Percentiles rank a stretch among this genome's conserved stretches.
Conservation (phyloP, 2,329 filamentous ascomycete species). For the Phaeosphaeriaceae sp. region DNA sequence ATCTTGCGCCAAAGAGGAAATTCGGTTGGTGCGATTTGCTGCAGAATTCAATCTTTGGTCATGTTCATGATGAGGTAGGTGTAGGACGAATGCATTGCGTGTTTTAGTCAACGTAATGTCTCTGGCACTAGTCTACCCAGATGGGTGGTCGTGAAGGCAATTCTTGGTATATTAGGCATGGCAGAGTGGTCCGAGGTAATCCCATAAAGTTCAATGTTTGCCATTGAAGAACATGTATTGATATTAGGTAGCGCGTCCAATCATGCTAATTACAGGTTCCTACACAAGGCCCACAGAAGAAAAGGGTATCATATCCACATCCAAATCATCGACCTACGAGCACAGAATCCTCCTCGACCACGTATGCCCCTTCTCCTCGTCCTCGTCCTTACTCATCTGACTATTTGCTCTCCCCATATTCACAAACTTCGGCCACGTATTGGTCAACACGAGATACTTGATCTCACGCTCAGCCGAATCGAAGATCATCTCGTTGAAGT, state of each 20-base stretch:
- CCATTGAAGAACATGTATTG: no score
- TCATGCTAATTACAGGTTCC: background rate
- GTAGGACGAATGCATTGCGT: background rate
- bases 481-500: slow-evolving; percentile 39
- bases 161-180: no score
- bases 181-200: no score
- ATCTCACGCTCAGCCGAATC: slow-evolving; percentile 41
- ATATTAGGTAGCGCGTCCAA: no score
- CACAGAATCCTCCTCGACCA: slow-evolving; percentile 17
- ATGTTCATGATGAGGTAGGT: slow-evolving; percentile 13
- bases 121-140: slow-evolving; percentile 5
- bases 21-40: background rate
- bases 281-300: background rate
- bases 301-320: slow-evolving; percentile 2
- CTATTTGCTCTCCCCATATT: slow-evolving; percentile 32
- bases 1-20: slow-evolving; percentile 5
- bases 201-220: no score
- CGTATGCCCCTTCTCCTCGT: slow-evolving; percentile 20
- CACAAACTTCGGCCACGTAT: slow-evolving; percentile 48
- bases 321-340: background rate
- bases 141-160: no score
- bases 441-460: slow-evolving; percentile 46
- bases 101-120: slow-evolving; percentile 4
- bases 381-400: slow-evolving; percentile 21
- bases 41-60: slow-evolving; percentile 19